These are phyloP conservation scores for Colletotrichum brevisporum DNA, from an alignment of 2,329 filamentous ascomycete species.

Conservation along the genomic window DNA sequence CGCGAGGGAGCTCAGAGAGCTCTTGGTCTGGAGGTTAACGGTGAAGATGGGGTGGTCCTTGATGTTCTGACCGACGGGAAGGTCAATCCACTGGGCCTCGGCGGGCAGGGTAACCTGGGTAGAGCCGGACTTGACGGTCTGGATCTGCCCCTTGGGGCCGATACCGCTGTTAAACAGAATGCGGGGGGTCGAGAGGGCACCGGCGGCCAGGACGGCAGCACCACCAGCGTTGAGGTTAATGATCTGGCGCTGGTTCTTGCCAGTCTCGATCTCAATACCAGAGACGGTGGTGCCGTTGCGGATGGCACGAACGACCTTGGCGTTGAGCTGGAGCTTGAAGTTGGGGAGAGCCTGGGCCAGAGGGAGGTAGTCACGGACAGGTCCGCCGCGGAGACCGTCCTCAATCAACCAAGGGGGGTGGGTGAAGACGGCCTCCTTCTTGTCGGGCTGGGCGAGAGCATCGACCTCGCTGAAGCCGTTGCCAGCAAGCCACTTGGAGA, in stretches of 20 bases:
- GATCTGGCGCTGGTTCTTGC: constrained; percentile 39
- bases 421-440: constrained; percentile 41
- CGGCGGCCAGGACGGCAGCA: constrained; percentile 41
- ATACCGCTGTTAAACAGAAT: constrained; percentile 71
- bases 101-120: constrained; percentile 46
- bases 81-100: constrained; percentile 46
- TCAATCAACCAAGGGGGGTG: constrained; percentile 42
- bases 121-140: constrained; percentile 60
- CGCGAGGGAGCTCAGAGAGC: constrained; percentile 36
- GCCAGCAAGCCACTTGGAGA: constrained; percentile 39
- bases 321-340: constrained; percentile 47
- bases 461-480: constrained; percentile 42
- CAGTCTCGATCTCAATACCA: constrained; percentile 48
- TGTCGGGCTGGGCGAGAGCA: constrained; percentile 39
- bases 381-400: constrained; percentile 41
- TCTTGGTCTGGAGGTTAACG: constrained; percentile 49
- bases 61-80: constrained; percentile 60
- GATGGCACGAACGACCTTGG: constrained; percentile 43
- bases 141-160: constrained; percentile 63
- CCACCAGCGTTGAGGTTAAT: constrained; percentile 43
- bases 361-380: constrained; percentile 54
- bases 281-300: constrained; percentile 50
- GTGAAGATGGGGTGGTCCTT: constrained; percentile 52
- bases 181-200: constrained; percentile 50
- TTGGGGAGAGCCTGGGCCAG: constrained; percentile 54